Evolutionary conservation across 2,329 filamentous ascomycete genomes (phyloP), one percentile per base, ranked within the genome.

Genomic region (Metarhizium sp.): DNA sequence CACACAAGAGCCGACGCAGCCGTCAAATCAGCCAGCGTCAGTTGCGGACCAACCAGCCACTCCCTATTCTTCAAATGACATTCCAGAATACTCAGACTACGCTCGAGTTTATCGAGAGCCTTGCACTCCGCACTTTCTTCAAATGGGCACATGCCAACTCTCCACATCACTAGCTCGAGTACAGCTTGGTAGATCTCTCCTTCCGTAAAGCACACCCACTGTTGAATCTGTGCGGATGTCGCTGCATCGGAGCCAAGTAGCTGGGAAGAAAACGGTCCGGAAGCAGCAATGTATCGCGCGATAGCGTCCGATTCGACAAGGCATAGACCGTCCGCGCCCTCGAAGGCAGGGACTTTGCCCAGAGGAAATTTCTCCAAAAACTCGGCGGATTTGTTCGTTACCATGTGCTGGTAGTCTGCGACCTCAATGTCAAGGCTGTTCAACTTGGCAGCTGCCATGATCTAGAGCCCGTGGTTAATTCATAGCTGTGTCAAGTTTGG

Each of bases 401-500:
- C 25, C 38, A 46, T 54, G 14, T 54, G 53, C 48, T 54, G 53
- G 29, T 54, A 54, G 6, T 54, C 53, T 14, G 53, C 53, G 30
- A 54, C 16, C 25, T 51, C 25, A 16, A 54, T 32, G 3, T 54
- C 53, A 20, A 54, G 53, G 6, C 25, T 38, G 29, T 54, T 54
- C n/a, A 54, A 30, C 38, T 51, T 54, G 18, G 53, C 53, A 34
- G 53, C 53, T 3, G 53, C 53, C 47, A 54, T 38, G 25, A 54
- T 50, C 53, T 54, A 25, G 34, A 36, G 1, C 34, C 34, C 7
- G 7, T 36, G 34, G 34, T 36, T 8, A 8, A 36, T 36, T 13
- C 34, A 36, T 36, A 0, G 34, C 34, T 36, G 6, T 36, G 34
- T 11, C 34, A 36, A 36, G 4, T 13, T 25, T 25, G 34, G 34